Evolutionary conservation across 1,284 basidiomycete genomes (phyloP).

Genomic region (Ustilago bromivora): DNA sequence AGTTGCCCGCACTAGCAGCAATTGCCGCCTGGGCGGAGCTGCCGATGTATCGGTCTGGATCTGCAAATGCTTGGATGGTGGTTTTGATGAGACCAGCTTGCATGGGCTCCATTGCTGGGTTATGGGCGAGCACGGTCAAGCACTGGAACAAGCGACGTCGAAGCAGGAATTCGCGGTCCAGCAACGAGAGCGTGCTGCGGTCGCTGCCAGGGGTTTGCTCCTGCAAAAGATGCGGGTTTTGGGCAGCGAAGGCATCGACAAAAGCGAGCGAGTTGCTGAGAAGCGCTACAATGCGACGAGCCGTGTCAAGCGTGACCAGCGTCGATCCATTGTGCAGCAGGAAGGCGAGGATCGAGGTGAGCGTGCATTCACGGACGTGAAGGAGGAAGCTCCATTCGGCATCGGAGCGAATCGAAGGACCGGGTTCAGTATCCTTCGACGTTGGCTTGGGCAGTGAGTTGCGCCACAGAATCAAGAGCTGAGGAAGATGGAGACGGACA

Average conservation of each 20-base stretch:
- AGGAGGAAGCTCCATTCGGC: conserved; percentile 92
- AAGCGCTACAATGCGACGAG: conserved; percentile 85
- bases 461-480: conserved; percentile 93
- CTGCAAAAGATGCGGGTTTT: conserved; percentile 66
- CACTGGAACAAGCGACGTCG: conserved; percentile 89
- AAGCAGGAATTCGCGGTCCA: conserved; percentile 84
- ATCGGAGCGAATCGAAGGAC: conserved; percentile 73
- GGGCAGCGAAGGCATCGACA: conserved; percentile 75
- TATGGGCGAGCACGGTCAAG: conserved; percentile 83
- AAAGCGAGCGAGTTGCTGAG: conserved; percentile 91
- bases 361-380: conserved; percentile 88
- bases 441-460: conserved; percentile 96
- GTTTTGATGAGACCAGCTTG: conserved; percentile 86
- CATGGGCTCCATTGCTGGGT: conserved; percentile 81
- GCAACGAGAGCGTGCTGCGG: conserved; percentile 74
- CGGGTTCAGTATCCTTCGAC: conserved; percentile 79
- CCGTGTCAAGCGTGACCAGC: conserved; percentile 89
- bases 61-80: conserved; percentile 85
- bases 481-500: conserved; percentile 88
- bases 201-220: conserved; percentile 63
- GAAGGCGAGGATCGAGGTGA: conserved; percentile 89
- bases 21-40: conserved; percentile 93
- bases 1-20: conserved; percentile 84
- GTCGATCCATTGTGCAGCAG: conserved; percentile 77
- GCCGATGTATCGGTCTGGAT: conserved; percentile 77